These are phyloP conservation scores for Plasmopara muralis DNA, from an alignment of 352 stramenopile species.

Conservation along the genomic window DNA sequence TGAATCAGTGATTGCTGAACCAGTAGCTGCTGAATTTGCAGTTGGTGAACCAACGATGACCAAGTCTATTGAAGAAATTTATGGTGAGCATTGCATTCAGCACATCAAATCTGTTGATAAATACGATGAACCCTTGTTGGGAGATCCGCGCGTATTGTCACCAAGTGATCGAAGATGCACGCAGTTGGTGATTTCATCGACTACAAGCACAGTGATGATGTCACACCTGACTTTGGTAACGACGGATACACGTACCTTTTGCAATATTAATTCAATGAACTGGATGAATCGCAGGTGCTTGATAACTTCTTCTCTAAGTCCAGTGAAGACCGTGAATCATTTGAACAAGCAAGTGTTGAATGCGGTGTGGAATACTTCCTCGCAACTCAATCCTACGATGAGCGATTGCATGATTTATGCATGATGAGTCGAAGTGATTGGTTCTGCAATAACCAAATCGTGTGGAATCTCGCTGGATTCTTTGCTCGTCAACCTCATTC, in stretches of 20 bases:
- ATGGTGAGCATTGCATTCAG: constrained; percentile 1
- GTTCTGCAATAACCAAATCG: constrained; percentile 3
- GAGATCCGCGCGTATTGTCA: not conserved
- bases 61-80: not conserved
- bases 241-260: constrained; percentile 2
- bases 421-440: constrained; percentile 2
- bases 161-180: constrained; percentile 1
- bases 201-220: not conserved
- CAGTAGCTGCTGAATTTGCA: not conserved
- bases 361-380: constrained; percentile 1
- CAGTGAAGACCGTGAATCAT: not conserved
- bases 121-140: not conserved
- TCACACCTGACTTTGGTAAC: not conserved
- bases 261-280: not conserved
- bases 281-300: not conserved
- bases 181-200: constrained; percentile 2
- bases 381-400: not conserved
- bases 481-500: constrained; percentile 6
- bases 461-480: constrained; percentile 1
- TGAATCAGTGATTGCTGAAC: not conserved
- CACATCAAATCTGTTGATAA: constrained; percentile 1
- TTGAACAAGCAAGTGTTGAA: constrained; percentile 1
- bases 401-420: constrained; percentile 1
- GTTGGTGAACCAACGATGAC: not conserved
- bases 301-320: not conserved